Base-by-base conservation (phyloP, 2,329 filamentous ascomycete species). In the Diaporthe batatas region DNA sequence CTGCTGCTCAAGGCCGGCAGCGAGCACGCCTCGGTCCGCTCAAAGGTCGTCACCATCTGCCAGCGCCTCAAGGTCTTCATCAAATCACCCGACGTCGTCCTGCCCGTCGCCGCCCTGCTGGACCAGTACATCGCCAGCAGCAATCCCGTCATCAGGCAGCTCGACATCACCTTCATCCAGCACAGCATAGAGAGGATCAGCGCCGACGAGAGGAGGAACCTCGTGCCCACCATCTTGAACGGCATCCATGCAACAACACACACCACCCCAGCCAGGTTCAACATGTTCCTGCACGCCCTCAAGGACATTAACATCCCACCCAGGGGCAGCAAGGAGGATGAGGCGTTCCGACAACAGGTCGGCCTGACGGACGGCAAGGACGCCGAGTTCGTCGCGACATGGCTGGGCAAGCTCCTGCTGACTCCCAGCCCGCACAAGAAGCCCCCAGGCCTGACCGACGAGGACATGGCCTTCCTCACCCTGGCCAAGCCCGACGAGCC, bases 121-220 rank as follows among this genome's bases (percentile, higher is more conserved):
- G 92, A 95, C 77, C 96, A 98, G 81, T 98, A 97, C 86, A 97
- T 97, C 81, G 90, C 93, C 29, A 90, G 90, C 49, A 86, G 91
- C 51, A 92, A 91, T 16, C 86, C 91, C 0, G 86, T 98, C 49
- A 90, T 99, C 76, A 92, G 94, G 75, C 94, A 97, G 80, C 93
- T 98, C 77, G 95, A 98, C 82, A 85, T 98, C 53, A 87, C 93
- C 23, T 98, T 97, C 80, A 93, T 98, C 49, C 94, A 97, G 79
- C 94, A 97, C 79, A 96, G 96, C 54, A 78, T 90, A 36, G 81
- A 84, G 54, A 85, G 88, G 3, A 80, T 89, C 29, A 81, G 85
- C 42, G 81, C 84, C 16, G 79, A 86, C 69, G 92, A 96, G 54
- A 90, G 94, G 76, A 88, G 92, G 47, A 90, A 91, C 14, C 84